Percentiles rank a stretch among this genome's conserved stretches.
Evolutionary conservation across 2,329 filamentous ascomycete genomes (phyloP).

Genomic region (Alternaria sp.): DNA sequence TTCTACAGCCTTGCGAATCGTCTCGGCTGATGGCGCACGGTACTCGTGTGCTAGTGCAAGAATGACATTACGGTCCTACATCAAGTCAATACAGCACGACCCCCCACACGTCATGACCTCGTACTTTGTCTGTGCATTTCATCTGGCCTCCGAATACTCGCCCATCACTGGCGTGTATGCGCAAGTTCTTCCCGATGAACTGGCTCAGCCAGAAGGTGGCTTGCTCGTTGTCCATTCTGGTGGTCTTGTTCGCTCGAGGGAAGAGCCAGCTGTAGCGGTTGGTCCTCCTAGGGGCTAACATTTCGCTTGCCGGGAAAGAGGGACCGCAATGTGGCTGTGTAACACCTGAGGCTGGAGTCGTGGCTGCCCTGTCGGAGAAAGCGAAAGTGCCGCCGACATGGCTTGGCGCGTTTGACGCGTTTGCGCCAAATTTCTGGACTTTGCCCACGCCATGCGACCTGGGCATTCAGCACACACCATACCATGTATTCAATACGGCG

Average conservation of each 20-base stretch:
- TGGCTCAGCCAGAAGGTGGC: conserved; percentile 65
- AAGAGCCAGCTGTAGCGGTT: conserved; percentile 28
- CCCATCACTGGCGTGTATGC: conserved; percentile 79
- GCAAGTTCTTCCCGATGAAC: conserved; percentile 78
- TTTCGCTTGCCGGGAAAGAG: conserved; percentile 12
- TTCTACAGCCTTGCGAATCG: conserved; percentile 47
- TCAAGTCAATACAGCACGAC: neutral
- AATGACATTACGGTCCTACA: conserved; percentile 85
- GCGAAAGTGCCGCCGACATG: neutral
- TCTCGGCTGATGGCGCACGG: conserved; percentile 66
- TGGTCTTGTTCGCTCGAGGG: conserved; percentile 18
- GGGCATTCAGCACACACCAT: conserved; percentile 3
- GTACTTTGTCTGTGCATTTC: conserved; percentile 93
- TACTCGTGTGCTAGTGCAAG: conserved; percentile 89
- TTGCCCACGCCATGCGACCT: conserved; percentile 2
- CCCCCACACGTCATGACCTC: conserved; percentile 36
- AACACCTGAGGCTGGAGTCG: conserved; percentile 7
- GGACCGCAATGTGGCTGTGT: conserved; percentile 21
- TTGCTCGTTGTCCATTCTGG: conserved; percentile 58
- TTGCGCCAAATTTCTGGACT: conserved; percentile 28
- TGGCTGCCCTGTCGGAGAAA: conserved; percentile 6
- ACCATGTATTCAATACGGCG: conserved; percentile 43
- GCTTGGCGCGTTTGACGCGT: conserved; percentile 38
- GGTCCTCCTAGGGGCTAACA: conserved; percentile 11
- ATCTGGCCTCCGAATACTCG: conserved; percentile 90